Evolutionary conservation across 2,329 filamentous ascomycete genomes (phyloP), one percentile per base, ranked within the genome.

Genomic region (Xylariaceae sp.): DNA sequence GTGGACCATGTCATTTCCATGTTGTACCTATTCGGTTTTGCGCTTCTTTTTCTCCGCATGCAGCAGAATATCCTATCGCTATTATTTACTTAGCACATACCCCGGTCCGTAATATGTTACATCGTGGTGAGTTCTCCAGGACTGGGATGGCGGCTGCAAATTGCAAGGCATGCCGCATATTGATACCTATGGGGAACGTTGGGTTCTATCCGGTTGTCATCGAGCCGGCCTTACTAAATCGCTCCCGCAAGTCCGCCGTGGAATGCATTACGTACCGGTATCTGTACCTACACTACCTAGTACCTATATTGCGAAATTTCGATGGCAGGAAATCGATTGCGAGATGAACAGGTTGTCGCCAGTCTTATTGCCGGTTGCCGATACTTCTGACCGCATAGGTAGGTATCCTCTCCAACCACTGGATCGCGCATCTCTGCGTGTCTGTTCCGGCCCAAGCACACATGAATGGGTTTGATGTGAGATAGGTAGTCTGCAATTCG

Each of bases 341-440:
- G 7, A 29, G 41, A 29, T 16, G 41, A 3, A 43, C 12, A 16
- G 10, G 10, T 15, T 37, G n/a, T 37, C 15, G 12, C 36, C 36
- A 37, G 15, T 16, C 15, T 37, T 37, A 18, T 15, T 18, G 36
- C 15, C n/a, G 36, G 7, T 13, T 22, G 5, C 41, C 44, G 2
- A 21, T 36, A 32, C 34, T 46, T 18, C 26, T 44, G 45, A 52
- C 29, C 26, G 34, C 40, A 46, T 52, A n/a, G n/a, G n/a, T n/a
- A n/a, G n/a, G n/a, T n/a, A 43, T 49, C 21, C 18, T n/a, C 39
- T 44, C 43, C 15, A 22, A 26, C 22, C 51, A 36, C 41, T 18
- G 13, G 40, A 45, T 30, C 30, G 19, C 19, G 30, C 45, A 34
- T 15, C 32, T 36, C 36, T 22, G 34, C 32, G 19, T 53, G 42